Evolutionary conservation across 2,329 filamentous ascomycete species (phyloP), one percentile per base, ranked within the genome.

Genomic region (Xylaria hypoxylon): DNA sequence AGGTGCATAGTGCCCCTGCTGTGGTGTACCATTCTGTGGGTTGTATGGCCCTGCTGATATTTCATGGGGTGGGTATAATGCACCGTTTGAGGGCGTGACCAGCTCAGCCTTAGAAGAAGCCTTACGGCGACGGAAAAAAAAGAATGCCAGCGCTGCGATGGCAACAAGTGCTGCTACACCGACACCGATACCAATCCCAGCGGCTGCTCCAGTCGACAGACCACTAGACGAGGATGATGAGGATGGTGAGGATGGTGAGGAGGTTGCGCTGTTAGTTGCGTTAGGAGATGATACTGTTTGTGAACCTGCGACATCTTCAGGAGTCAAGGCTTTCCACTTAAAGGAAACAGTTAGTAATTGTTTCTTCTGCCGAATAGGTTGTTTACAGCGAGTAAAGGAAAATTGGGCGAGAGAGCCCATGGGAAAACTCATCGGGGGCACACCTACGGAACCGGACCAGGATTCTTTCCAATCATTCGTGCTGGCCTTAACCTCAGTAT

Each of bases 181-280:
- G 10, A 74, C 74, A 33, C 77, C 79, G 4, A 77, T 73, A 3
- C 76, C 78, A 44, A 79, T 77, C 11, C 78, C 79, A n/a, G 74
- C 79, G 44, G 76, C 72, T 8, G 76, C 76, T 22, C 77, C 79
- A 7, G 71, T 74, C 15, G 74, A 73, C 17, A 78, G 67, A 13
- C 72, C 73, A 31, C 60, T 53, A 19, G 65, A 31, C 28, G 62
- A 17, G 11, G 57, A 10, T 11, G 26, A 15, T 38, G 11, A n/a
- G n/a, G n/a, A n/a, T n/a, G n/a, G n/a, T n/a, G 62, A 17, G 11
- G 57, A 10, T 11, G 26, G 2, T 38, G 11, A 35, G 19, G 52
- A 19, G 19, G 4, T 51, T 11, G 24, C n/a, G 13, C 24, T 61
- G 13, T 26, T 17, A 17, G 40, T 67, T 13, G 66, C 52, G n/a